Percentiles rank a stretch among this genome's conserved stretches.
Evolutionary conservation across 148 eudicot genomes (phyloP).

Genomic region (Amaranthus hypochondriacus): DNA sequence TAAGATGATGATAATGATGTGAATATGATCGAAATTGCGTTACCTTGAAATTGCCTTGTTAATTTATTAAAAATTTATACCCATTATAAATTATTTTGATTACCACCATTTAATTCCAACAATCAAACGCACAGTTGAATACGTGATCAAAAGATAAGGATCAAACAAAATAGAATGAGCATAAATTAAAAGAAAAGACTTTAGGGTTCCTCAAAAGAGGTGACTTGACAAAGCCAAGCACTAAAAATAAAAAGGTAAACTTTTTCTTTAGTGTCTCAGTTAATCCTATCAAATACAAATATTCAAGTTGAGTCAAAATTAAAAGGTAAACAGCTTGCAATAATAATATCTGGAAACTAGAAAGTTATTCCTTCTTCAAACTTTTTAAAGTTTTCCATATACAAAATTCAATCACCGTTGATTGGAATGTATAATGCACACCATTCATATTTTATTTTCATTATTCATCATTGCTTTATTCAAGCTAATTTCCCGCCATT

Average conservation of each 20-base stretch:
- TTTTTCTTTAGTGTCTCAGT: background rate
- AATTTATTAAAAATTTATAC: too few species aligned
- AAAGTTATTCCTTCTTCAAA: constrained; percentile 17
- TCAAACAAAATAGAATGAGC: constrained; percentile 7
- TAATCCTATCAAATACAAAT: background rate
- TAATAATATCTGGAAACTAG: background rate
- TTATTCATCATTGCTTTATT: background rate
- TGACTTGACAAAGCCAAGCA: constrained; percentile 12
- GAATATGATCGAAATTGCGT: too few species aligned
- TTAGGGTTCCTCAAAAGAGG: constrained; percentile 15
- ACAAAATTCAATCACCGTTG: background rate
- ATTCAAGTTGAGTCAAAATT: background rate
- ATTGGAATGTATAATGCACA: background rate
- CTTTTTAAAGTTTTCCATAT: constrained; percentile 7
- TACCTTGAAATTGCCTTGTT: too few species aligned
- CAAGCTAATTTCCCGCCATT: constrained; percentile 3
- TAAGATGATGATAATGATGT: too few species aligned
- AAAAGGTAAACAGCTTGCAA: background rate
- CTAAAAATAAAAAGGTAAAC: background rate
- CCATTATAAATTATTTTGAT: too few species aligned
- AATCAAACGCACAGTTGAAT: too few species aligned
- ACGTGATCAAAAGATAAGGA: background rate
- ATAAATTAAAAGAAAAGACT: background rate
- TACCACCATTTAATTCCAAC: too few species aligned
- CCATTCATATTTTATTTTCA: constrained; percentile 1